phyloP scores from a whole-genome alignment of 257 asterid species.

The Solanum tacnaense region DNA sequence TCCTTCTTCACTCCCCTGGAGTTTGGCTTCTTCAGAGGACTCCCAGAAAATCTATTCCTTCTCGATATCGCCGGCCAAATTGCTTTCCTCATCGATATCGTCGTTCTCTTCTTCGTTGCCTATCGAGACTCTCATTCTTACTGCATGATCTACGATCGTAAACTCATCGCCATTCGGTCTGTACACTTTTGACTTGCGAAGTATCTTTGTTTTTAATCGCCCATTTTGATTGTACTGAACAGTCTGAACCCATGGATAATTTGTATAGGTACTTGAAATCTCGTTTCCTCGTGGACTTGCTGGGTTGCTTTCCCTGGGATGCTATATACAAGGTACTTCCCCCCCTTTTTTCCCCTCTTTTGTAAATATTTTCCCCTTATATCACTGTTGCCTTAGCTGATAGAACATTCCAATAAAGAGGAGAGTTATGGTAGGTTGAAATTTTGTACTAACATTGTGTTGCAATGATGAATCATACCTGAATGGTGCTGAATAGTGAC shows the following conservation, averaged over 20 bases:
- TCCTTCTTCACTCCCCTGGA: constrained; percentile 75
- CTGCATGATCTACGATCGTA: constrained; percentile 32
- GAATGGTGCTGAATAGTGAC: background rate
- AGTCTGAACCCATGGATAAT: background rate
- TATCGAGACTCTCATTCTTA: constrained; percentile 47
- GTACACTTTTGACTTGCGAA: background rate
- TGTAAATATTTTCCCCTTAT: background rate
- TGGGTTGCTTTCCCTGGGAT: constrained; percentile 82
- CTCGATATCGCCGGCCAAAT: constrained; percentile 64
- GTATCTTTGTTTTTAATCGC: background rate
- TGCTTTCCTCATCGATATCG: constrained; percentile 51
- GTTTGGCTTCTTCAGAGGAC: constrained; percentile 73
- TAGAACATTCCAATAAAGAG: background rate
- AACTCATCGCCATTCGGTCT: constrained; percentile 52
- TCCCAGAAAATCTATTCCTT: constrained; percentile 53
- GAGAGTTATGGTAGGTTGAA: background rate
- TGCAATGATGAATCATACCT: background rate
- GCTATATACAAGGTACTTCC: constrained; percentile 41
- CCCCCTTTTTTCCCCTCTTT: background rate
- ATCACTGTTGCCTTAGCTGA: background rate
- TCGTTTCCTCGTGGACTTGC: constrained; percentile 45
- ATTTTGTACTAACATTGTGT: background rate
- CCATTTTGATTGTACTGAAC: background rate
- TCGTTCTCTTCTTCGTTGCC: constrained; percentile 44
- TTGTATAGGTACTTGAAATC: constrained; percentile 47